Conservation (phyloP, 345 rosid genomes). For the Arabis alpina region DNA sequence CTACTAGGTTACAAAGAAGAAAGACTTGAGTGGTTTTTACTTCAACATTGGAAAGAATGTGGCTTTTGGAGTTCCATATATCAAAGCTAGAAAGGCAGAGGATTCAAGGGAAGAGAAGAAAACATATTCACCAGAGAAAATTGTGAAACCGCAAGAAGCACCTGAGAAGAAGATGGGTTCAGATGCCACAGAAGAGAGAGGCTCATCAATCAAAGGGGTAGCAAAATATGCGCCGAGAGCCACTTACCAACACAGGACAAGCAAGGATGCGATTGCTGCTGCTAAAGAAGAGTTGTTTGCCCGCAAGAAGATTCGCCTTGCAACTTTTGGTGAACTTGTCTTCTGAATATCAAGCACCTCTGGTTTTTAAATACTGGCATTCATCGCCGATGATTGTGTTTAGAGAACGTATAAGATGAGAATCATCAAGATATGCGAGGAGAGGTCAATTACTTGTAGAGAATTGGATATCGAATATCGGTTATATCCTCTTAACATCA, state of each 20-base stretch:
- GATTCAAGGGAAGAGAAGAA: conserved; percentile 42
- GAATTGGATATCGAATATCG: conserved; percentile 76
- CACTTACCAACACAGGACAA: conserved; percentile 61
- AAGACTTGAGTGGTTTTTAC: conserved; percentile 36
- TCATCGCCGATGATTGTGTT: too few species aligned
- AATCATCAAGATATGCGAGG: too few species aligned
- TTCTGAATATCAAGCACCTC: too few species aligned
- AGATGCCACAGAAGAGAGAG: conserved; percentile 40
- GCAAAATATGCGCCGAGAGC: too few species aligned
- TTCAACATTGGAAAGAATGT: conserved; percentile 80
- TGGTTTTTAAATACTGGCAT: too few species aligned
- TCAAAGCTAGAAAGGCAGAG: conserved; percentile 51
- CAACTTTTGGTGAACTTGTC: too few species aligned
- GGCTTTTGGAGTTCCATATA: conserved; percentile 69
- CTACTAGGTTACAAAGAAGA: too few species aligned
- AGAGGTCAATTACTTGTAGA: too few species aligned
- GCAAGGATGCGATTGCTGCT: conserved; percentile 69
- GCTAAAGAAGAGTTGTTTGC: conserved; percentile 82
- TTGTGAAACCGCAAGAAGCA: conserved; percentile 44
- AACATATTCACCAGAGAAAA: conserved; percentile 33
- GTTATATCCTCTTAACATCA: conserved; percentile 66
- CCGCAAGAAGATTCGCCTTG: conserved; percentile 75
- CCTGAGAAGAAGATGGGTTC: conserved; percentile 37
- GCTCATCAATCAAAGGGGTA: conserved; percentile 42
- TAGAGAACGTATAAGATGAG: too few species aligned